These are phyloP conservation scores for Arthroderma sp. DNA, from an alignment of 2,329 filamentous ascomycete species.

Conservation along the genomic window DNA sequence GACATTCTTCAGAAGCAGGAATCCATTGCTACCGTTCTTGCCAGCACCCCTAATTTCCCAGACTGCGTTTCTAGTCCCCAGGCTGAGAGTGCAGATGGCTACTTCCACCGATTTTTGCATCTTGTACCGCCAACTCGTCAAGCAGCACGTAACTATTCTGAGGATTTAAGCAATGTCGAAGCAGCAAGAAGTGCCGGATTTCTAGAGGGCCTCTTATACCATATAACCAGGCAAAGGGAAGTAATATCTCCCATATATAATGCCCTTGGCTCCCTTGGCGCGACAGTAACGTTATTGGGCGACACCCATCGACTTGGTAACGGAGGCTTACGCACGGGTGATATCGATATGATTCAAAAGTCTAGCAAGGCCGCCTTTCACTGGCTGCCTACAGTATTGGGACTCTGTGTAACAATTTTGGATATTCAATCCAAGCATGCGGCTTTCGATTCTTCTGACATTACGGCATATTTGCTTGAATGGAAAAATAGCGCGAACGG, in stretches of 20 bases:
- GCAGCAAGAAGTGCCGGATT: conserved; percentile 66
- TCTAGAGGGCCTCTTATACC: conserved; percentile 68
- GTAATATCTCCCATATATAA: conserved; percentile 20
- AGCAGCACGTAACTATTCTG: conserved; percentile 59
- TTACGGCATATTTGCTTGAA: conserved; percentile 35
- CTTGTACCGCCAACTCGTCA: conserved; percentile 55
- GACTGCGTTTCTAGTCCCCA: conserved; percentile 12
- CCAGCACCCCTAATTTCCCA: conserved; percentile 36
- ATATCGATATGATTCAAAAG: conserved; percentile 6
- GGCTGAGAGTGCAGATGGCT: conserved; percentile 46
- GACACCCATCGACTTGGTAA: conserved; percentile 20
- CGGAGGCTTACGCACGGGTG: conserved; percentile 14
- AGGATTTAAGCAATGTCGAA: conserved; percentile 72
- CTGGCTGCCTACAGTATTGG: conserved; percentile 61
- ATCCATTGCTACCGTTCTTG: conserved; percentile 56
- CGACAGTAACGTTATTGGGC: conserved; percentile 19
- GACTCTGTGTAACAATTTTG: conserved; percentile 48
- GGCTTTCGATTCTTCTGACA: conserved; percentile 33
- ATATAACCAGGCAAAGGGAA: conserved; percentile 28
- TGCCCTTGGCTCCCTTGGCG: conserved; percentile 19
- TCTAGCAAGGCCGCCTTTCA: conserved; percentile 19
- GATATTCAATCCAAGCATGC: conserved; percentile 55
- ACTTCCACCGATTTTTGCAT: conserved; percentile 69
- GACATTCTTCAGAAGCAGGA: conserved; percentile 61
- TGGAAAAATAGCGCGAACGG: conserved; percentile 39